Conservation (phyloP, 306 rosid genomes). For the Trifolium repens region DNA sequence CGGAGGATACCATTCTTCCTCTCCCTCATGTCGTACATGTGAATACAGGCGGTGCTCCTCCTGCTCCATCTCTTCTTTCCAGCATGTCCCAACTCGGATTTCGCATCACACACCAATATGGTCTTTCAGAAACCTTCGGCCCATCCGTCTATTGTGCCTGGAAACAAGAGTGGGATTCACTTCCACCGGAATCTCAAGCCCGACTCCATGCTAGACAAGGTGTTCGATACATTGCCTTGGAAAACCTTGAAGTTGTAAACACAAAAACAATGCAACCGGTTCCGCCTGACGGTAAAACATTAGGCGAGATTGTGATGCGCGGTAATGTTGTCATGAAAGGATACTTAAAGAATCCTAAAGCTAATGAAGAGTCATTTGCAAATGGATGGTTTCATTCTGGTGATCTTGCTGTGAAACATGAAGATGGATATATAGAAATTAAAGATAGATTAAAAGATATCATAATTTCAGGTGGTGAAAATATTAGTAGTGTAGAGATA, state of each 20-base stretch:
- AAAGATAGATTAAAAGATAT: slow-evolving; percentile 7
- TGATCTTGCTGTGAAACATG: not conserved
- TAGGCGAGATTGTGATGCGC: not conserved
- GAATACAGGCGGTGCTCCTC: slow-evolving; percentile 5
- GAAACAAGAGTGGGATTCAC: not conserved
- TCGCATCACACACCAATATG: slow-evolving; percentile 85
- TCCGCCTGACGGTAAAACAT: not conserved
- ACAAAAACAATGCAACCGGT: not conserved
- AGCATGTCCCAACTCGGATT: slow-evolving; percentile 79
- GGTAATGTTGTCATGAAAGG: not conserved
- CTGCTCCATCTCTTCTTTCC: slow-evolving; percentile 59
- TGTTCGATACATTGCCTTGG: not conserved
- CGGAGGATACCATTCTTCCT: not conserved
- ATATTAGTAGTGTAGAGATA: not conserved
- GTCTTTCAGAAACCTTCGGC: slow-evolving; percentile 89
- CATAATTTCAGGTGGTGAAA: slow-evolving; percentile 6
- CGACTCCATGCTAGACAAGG: not conserved
- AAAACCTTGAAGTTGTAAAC: not conserved
- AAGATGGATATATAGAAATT: not conserved
- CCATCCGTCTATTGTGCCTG: slow-evolving; percentile 80
- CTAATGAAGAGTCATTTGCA: not conserved
- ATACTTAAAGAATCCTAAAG: not conserved
- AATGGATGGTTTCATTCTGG: not conserved
- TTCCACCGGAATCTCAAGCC: not conserved
- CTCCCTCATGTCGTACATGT: not conserved